Base-by-base conservation (phyloP, 345 rosid genomes). In the Brassica juncea region DNA sequence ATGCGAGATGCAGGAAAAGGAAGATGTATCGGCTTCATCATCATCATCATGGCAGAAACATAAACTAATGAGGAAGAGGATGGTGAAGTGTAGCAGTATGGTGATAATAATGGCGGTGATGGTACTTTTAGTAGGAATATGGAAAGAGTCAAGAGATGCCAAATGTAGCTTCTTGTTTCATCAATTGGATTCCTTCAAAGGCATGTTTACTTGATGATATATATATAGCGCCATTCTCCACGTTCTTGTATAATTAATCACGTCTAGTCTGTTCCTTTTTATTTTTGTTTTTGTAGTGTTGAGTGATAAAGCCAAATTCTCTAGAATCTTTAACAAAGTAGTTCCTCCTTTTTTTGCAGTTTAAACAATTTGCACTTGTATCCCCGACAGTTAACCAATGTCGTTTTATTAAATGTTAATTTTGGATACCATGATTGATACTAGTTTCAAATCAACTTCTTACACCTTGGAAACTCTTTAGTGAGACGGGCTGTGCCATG, bases 151-250 rank as follows among this genome's bases (percentile, higher is more conserved):
- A 0, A 75, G 35, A 70, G 32, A 75, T 80, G 75, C 57, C 32
- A 63, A 75, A 3, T 74, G 62, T 80, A 70, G 32, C 63, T 70
- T 75, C 76, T 37, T 80, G 80, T 75, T 75, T 75, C 76, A 80
- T 80, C 79, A 74, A 12, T 69, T 74, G 4, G 72, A 75, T 80
- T 75, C 76, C 25, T 75, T 70, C 30, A 70, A 23, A 80, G 80
- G 62, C 72, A 37, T 75, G 42, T 75, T 80, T 61, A 68, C 14
- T 34, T 73, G 59, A 68, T 73, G n/a, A 67, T 66, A 42, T 37
- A 42, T 37, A 44, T 42, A 31, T 28, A 31, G 61, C 8, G 10
- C 8, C 16, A 23, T 32, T 57, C 68, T 78, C 62, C 8, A 47
- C 49, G 73, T 44, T 68, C n/a, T 39, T 44, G 10, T 66, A 27